Evolutionary conservation across 106 monocot genomes (phyloP), one percentile per base, ranked within the genome.

Genomic region (Allium cepa): DNA sequence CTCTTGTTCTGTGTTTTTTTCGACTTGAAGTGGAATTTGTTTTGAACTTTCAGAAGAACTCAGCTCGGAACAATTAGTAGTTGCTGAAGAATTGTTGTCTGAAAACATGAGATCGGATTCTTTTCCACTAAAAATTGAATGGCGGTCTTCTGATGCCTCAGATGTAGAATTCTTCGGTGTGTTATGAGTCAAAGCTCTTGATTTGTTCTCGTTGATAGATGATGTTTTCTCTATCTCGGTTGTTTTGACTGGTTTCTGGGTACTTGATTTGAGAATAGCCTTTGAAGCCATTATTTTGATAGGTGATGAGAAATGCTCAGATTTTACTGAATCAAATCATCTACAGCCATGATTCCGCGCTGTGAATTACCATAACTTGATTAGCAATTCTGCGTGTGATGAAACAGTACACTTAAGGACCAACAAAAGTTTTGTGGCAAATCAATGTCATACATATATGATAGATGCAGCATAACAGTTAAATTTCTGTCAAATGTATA

Each of bases 281-380:
- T 63, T 79, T 46, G 73, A 69, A 69, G 73, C 73, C 79, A 79
- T 79, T 48, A 17, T 62, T 53, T 36, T 3, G 36, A 36, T 36
- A 1, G 36, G 36, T 36, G 36, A 36, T 36, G 36, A 36, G 36
- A 36, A 36, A 36, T 36, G 36, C 36, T 36, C 36, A 36, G 5
- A 36, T 5, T 36, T 36, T 36, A 36, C 36, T 2, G 5, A 36
- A 36, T 36, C 36, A 36, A 36, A 36, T 36, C 36, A 36, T 0
- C 36, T 36, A 36, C 36, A 5, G 36, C 36, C 36, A 3, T 36
- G 3, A 36, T 36, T 36, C 22, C 4, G 3, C 36, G 36, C 36
- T 36, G 36, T 36, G 36, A 36, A 36, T 36, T 36, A 5, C 36
- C 36, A 36, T 36, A 36, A 36, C 36, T 22, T 36, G 36, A 36